These are phyloP conservation scores for Karstenula rhodostoma DNA, from an alignment of 2,329 filamentous ascomycete genomes.

Conservation along the genomic window DNA sequence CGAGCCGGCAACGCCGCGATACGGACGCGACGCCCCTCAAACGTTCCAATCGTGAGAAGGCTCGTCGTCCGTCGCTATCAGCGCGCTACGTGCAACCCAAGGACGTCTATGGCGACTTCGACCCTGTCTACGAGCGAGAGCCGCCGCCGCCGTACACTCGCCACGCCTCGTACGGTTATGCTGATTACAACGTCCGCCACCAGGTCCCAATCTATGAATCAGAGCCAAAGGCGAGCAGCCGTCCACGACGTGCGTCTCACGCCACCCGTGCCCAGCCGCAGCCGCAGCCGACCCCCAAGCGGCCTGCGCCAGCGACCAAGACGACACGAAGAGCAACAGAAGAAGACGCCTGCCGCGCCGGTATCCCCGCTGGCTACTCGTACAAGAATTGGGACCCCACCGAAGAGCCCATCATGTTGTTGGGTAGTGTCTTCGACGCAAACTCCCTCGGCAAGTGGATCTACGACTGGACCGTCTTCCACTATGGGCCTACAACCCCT, in stretches of 20 bases:
- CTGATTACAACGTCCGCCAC: constrained; percentile 62
- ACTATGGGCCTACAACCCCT: constrained; percentile 80
- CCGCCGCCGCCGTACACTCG: constrained; percentile 60
- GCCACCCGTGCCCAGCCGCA: constrained; percentile 56
- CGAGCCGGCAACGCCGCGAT: constrained; percentile 50
- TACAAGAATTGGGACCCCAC: constrained; percentile 98
- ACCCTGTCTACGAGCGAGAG: constrained; percentile 56
- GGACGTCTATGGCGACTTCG: constrained; percentile 63
- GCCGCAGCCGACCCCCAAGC: constrained; percentile 48
- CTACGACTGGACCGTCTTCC: constrained; percentile 98
- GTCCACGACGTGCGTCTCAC: constrained; percentile 63
- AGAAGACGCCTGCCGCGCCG: constrained; percentile 69
- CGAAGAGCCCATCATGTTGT: constrained; percentile 90
- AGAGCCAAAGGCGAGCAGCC: constrained; percentile 56
- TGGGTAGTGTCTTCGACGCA: constrained; percentile 95
- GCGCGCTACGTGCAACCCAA: constrained; percentile 64
- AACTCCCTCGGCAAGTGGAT: constrained; percentile 99
- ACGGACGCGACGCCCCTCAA: constrained; percentile 50
- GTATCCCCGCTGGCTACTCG: constrained; percentile 88
- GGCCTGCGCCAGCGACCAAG: constrained; percentile 44
- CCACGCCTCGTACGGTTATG: constrained; percentile 63
- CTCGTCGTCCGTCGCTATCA: constrained; percentile 61
- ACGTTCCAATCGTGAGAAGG: constrained; percentile 53
- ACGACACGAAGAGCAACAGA: constrained; percentile 62
- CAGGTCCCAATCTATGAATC: constrained; percentile 58